Evolutionary conservation across 2,329 filamentous ascomycete genomes (phyloP).

Genomic region (Pseudocercospora ulei): DNA sequence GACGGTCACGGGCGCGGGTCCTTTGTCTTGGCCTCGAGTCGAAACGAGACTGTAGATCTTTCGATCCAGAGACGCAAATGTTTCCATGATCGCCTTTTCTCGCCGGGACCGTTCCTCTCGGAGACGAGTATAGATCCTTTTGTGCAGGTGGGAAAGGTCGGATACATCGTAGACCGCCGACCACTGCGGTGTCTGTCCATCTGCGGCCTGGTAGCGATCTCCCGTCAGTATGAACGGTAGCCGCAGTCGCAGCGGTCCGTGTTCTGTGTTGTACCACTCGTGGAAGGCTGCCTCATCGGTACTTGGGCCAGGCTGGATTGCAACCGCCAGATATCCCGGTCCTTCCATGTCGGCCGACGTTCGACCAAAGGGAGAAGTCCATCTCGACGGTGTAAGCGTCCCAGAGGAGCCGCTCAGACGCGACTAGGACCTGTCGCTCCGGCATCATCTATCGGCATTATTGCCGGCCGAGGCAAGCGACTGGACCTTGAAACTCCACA

Average conservation of each 20-base stretch:
- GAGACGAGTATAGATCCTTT: constrained; percentile 58
- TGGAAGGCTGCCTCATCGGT: constrained; percentile 64
- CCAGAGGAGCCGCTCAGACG: not conserved
- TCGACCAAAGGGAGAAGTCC: not conserved
- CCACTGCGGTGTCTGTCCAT: constrained; percentile 56
- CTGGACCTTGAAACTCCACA: no score
- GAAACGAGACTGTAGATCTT: constrained; percentile 58
- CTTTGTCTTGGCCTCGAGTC: constrained; percentile 35
- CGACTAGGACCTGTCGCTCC: constrained; percentile 1
- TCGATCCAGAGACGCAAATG: constrained; percentile 57
- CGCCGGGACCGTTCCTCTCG: constrained; percentile 46
- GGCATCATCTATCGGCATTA: constrained; percentile 4
- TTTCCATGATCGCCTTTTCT: constrained; percentile 49
- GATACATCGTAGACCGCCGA: constrained; percentile 75
- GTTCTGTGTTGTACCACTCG: constrained; percentile 92
- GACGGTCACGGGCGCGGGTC: constrained; percentile 26
- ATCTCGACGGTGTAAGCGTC: not conserved
- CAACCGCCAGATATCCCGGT: constrained; percentile 70
- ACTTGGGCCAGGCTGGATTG: constrained; percentile 65
- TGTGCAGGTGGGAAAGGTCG: constrained; percentile 60
- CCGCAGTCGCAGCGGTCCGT: constrained; percentile 70
- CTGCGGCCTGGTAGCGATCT: constrained; percentile 64
- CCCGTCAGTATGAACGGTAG: constrained; percentile 66
- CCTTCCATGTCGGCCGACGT: constrained; percentile 35
- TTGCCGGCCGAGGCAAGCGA: constrained; percentile 2